Evolutionary conservation across 805 yeast species (phyloP).

Genomic region (Candida methanosorbosa): DNA sequence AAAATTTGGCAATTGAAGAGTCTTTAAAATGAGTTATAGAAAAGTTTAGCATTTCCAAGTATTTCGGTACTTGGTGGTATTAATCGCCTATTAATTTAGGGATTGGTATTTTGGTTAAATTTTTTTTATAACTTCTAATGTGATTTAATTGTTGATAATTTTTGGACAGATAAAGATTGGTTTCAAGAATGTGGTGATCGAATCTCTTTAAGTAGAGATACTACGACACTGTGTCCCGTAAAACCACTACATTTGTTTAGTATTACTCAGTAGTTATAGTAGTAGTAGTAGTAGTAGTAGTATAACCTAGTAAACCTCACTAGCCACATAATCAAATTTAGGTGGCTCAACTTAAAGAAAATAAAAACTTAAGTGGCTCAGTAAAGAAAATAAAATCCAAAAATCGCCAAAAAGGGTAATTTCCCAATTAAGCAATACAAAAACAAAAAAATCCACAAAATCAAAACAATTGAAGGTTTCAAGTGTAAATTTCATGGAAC

Average conservation of each 20-base stretch:
- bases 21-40: constrained; percentile 1
- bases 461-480: too few species aligned
- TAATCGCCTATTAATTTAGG: constrained; percentile 28
- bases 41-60: background rate
- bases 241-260: constrained; percentile 21
- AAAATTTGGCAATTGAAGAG: constrained; percentile 19
- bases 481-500: too few species aligned
- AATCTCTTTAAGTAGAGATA: constrained; percentile 3
- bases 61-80: constrained; percentile 3
- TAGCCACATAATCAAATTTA: too few species aligned
- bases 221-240: constrained; percentile 25
- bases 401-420: too few species aligned
- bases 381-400: too few species aligned
- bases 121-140: constrained; percentile 10
- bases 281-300: too few species aligned
- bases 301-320: too few species aligned
- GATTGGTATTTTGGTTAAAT: constrained; percentile 8
- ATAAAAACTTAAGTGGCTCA: too few species aligned
- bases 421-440: too few species aligned
- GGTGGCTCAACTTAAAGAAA: too few species aligned
- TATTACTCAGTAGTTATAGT: too few species aligned
- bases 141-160: constrained; percentile 17
- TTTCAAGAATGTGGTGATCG: constrained; percentile 20
- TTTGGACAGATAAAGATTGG: constrained; percentile 21
- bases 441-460: too few species aligned